These are phyloP conservation scores for Salix exigua DNA, from an alignment of 345 rosid species.

Conservation along the genomic window DNA sequence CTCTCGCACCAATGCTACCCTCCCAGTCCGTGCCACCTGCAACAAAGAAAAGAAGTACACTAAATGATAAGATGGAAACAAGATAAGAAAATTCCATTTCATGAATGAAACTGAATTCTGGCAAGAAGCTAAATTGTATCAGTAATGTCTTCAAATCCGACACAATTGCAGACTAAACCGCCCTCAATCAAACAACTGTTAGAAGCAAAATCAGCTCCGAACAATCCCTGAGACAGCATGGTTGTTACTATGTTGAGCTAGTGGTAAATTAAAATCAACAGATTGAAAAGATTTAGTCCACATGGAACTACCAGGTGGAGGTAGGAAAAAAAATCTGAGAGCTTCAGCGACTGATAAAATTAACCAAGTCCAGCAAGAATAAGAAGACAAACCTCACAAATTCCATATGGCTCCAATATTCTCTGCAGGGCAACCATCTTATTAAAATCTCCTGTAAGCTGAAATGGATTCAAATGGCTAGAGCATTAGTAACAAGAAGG, in stretches of 20 bases:
- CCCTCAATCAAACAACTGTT: not conserved
- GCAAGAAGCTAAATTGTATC: not conserved
- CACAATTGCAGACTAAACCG: not conserved
- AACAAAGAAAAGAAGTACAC: slow-evolving; percentile 3
- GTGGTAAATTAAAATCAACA: not conserved
- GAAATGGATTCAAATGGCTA: slow-evolving; percentile 12
- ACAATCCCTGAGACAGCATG: not conserved
- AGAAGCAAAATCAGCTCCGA: not conserved
- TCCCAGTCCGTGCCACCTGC: slow-evolving; percentile 78
- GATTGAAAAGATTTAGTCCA: not conserved
- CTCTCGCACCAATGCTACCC: slow-evolving; percentile 68
- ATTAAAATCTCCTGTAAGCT: slow-evolving; percentile 62
- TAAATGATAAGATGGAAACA: not conserved
- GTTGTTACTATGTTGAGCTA: not conserved
- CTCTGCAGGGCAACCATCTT: slow-evolving; percentile 67
- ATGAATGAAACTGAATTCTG: not conserved
- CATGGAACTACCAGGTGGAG: not conserved
- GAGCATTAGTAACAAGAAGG: not conserved
- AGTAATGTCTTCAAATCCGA: not conserved
- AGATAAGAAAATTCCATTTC: not conserved
- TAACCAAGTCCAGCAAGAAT: not conserved
- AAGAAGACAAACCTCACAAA: slow-evolving; percentile 52
- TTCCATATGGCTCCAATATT: slow-evolving; percentile 54
- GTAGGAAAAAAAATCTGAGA: not conserved
- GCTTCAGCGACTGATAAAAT: not conserved